A percentile compares a stretch with the other conserved stretches of the same genome.
These are phyloP conservation scores for Barnettozyma siamensis DNA, from an alignment of 805 yeast species.

Conservation along the genomic window DNA sequence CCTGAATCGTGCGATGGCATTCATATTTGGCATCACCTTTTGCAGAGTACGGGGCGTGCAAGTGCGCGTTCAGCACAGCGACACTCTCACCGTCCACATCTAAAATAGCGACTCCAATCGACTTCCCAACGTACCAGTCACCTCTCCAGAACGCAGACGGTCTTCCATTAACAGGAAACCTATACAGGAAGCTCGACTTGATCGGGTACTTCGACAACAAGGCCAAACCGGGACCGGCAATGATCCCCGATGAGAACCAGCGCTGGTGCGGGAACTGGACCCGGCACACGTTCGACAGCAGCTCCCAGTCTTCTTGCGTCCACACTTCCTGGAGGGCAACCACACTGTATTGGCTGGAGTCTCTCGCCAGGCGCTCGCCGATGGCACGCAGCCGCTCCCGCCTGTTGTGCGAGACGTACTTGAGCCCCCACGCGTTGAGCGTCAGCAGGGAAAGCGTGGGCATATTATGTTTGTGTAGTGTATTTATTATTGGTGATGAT, in stretches of 20 bases:
- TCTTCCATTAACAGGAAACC: slow-evolving; percentile 90
- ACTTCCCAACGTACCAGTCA: slow-evolving; percentile 96
- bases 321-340: slow-evolving; percentile 95
- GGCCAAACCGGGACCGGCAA: slow-evolving; percentile 92
- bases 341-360: slow-evolving; percentile 54
- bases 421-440: slow-evolving; percentile 86
- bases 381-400: slow-evolving; percentile 63
- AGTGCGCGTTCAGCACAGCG: slow-evolving; percentile 84
- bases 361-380: slow-evolving; percentile 45
- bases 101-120: slow-evolving; percentile 69
- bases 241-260: slow-evolving; percentile 72
- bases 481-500: too few species aligned
- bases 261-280: slow-evolving; percentile 56
- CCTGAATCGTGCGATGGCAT: slow-evolving; percentile 90
- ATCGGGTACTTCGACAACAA: slow-evolving; percentile 82
- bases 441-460: slow-evolving; percentile 47
- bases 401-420: slow-evolving; percentile 71
- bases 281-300: slow-evolving; percentile 42
- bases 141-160: slow-evolving; percentile 93
- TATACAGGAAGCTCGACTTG: slow-evolving; percentile 65
- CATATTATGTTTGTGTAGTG: too few species aligned
- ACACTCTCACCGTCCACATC: slow-evolving; percentile 42
- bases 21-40: slow-evolving; percentile 84
- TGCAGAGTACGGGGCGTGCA: slow-evolving; percentile 92
- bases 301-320: slow-evolving; percentile 80